phyloP scores from a whole-genome alignment of 1,284 basidiomycete species.

The Chondrostereum purpureum region DNA sequence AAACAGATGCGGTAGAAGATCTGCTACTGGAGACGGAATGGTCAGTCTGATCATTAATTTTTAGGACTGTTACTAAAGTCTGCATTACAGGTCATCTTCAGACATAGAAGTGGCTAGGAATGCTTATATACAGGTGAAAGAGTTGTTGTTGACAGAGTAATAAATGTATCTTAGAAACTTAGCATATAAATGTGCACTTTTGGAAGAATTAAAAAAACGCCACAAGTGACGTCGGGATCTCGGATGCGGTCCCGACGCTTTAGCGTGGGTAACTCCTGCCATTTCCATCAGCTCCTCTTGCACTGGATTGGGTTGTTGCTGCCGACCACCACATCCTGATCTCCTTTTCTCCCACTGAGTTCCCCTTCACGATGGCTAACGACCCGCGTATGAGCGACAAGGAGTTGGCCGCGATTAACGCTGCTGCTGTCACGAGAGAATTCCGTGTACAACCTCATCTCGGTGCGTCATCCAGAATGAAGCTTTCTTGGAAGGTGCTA shows the following conservation, averaged over 20 bases:
- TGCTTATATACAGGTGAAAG: conserved; percentile 23
- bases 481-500: conserved; percentile 1
- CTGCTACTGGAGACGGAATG: conserved; percentile 78
- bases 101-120: conserved; percentile 26
- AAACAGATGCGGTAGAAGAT: conserved; percentile 69
- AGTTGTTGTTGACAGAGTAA: conserved; percentile 14
- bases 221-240: neutral
- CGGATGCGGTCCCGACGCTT: too few species aligned
- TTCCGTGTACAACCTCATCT: conserved; percentile 86
- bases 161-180: conserved; percentile 1
- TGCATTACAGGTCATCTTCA: conserved; percentile 32
- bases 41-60: too few species aligned
- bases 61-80: conserved; percentile 2
- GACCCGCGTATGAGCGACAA: conserved; percentile 62
- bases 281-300: too few species aligned
- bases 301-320: too few species aligned
- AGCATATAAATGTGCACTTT: too few species aligned
- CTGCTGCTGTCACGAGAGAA: conserved; percentile 80
- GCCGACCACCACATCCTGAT: too few species aligned
- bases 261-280: too few species aligned
- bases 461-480: conserved; percentile 45
- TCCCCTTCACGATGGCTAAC: conserved; percentile 36
- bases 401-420: conserved; percentile 80
- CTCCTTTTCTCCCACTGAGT: neutral
- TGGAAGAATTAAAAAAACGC: too few species aligned